phyloP scores from a whole-genome alignment of 2,329 filamentous ascomycete genomes.

The Geoglossum cookeanum region DNA sequence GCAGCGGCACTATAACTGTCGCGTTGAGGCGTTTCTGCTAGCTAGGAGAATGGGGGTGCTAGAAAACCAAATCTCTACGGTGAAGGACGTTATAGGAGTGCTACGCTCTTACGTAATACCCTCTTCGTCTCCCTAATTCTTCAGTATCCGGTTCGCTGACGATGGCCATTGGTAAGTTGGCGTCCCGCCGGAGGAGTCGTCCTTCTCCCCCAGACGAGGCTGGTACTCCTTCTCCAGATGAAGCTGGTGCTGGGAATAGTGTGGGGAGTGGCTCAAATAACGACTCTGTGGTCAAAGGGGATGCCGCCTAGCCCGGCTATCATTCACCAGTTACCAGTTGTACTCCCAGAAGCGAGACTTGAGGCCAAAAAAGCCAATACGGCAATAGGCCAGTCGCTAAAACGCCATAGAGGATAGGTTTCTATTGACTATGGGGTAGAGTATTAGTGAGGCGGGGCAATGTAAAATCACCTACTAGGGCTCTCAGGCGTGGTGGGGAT shows the following conservation, averaged over 20 bases:
- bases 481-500: too few relatives aligned
- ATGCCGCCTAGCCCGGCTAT: not conserved
- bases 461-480: too few relatives aligned
- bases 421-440: too few relatives aligned
- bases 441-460: too few relatives aligned
- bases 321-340: too few relatives aligned
- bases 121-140: not conserved
- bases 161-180: not conserved
- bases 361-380: too few relatives aligned
- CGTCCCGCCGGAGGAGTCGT: not conserved
- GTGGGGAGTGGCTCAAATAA: not conserved
- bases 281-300: not conserved
- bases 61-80: not conserved
- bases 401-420: too few relatives aligned
- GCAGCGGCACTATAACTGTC: not conserved
- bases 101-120: not conserved
- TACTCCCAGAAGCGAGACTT: too few relatives aligned
- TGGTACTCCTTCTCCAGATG: not conserved
- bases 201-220: not conserved
- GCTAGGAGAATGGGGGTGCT: not conserved
- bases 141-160: not conserved
- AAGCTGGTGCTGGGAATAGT: not conserved
- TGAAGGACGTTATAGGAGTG: not conserved
- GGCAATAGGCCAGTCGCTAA: too few relatives aligned
- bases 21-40: not conserved